Base-by-base conservation (phyloP, 768 basidiomycete genomes). In the Clathrus columnatus region DNA sequence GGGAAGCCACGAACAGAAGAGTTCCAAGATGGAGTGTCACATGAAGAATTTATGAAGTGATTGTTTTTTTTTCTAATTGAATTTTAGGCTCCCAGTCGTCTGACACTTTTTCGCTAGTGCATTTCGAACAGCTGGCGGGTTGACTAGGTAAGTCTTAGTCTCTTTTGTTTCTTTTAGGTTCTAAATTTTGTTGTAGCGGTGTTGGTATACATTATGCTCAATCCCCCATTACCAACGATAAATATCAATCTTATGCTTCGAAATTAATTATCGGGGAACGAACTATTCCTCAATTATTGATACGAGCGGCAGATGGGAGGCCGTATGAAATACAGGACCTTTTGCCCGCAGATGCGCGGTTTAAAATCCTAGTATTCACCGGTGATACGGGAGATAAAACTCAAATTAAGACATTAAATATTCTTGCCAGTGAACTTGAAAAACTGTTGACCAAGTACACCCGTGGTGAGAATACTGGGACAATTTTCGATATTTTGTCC, bases 291-390 rank as follows among this genome's bases (percentile, higher is more conserved):
- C 76, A 77, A 44, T 62, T 70, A 8, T 65, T 83, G 24, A 61
- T 81, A 23, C 71, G 78, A 18, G 75, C 75, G 6, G 77, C 77
- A 4, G 81, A 83, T 57, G 68, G 65, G 1, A 71, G 75, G 5
- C 76, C 76, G 1, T 67, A 71, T 43, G 75, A 83, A 56, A 65
- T 84, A 17, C 82, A 82, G 53, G 77, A 82, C 51, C 62, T 80
- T 11, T 58, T 81, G 7, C 74, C 73, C 0, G 69, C 78, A 4
- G 77, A 83, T 61, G 70, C 71, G 1, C 72, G 76, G 5, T 82
- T 82, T 72, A 79, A 81, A 57, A 48, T 83, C 10, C 63, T 84
- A 18, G 61, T 81, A 18, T 83, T 84, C 58, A 65, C 72, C 0
- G 82, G 82, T 4, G 71, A 79, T 58, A 65, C 70, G 1, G 63